Evolutionary conservation across 345 rosid species (phyloP).

Genomic region (Citrus australasica): DNA sequence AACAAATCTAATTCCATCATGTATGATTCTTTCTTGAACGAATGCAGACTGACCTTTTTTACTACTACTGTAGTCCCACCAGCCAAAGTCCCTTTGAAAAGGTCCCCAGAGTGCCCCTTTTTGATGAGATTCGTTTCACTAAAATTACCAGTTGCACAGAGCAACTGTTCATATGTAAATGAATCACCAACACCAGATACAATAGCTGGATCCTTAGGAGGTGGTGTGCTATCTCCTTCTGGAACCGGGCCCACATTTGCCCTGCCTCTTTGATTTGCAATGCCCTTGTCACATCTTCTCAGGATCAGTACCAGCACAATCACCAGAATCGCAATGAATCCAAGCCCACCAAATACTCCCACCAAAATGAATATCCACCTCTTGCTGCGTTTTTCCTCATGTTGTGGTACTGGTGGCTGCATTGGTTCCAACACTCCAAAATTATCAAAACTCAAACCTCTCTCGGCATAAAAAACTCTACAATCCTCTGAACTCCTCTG

Average conservation of each 20-base stretch:
- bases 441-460: constrained; percentile 44
- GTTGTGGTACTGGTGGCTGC: constrained; percentile 19
- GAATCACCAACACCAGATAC: constrained; percentile 54
- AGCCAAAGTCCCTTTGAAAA: constrained; percentile 60
- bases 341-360: constrained; percentile 53
- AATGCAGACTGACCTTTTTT: constrained; percentile 54
- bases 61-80: constrained; percentile 54
- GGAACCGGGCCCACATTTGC: constrained; percentile 59
- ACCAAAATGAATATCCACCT: constrained; percentile 41
- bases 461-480: constrained; percentile 39
- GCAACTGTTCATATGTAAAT: constrained; percentile 61
- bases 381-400: constrained; percentile 27
- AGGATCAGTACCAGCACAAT: constrained; percentile 32
- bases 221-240: constrained; percentile 40
- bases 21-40: constrained; percentile 51
- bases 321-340: constrained; percentile 36
- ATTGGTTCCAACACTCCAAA: constrained; percentile 35
- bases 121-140: constrained; percentile 59
- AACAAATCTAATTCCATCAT: constrained; percentile 62
- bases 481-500: constrained; percentile 55
- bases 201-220: constrained; percentile 36
- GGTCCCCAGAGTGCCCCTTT: constrained; percentile 86
- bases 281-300: constrained; percentile 26
- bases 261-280: constrained; percentile 36
- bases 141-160: constrained; percentile 60